Evolutionary conservation across 73 alveolate genomes (phyloP), one percentile per base, ranked within the genome.

Genomic region (Blepharisma japonicum): DNA sequence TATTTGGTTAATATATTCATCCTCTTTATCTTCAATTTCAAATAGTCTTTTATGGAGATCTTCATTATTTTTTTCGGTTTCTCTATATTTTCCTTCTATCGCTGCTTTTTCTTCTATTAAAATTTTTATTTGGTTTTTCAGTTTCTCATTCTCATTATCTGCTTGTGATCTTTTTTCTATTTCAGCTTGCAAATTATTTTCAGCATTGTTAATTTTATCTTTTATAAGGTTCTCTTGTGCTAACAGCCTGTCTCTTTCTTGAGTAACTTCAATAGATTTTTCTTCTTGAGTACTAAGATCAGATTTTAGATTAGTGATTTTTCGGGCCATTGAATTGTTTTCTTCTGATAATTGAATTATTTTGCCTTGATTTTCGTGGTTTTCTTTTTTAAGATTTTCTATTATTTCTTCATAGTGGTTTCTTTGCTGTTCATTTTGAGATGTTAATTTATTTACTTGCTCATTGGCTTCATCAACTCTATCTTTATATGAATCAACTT

Each of bases 401-500:
- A n/a, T n/a, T 61, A 14, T 39, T 25, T 61, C 46, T 61, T 61
- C 74, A 14, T 32, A 32, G 42, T 32, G 3, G 42, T n/a, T 25
- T 8, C 47, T 61, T 61, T 61, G 50, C 2, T 61, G 50, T 2
- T 14, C 50, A 14, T 61, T 61, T 61, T 61, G 47, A 14, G 14
- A 11, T 61, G 14, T 25, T 61, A 61, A 18, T 18, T 9, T 14
- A 9, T 61, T 61, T n/a, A 70, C 46, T 5, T 70, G 80, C 61
- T 70, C 56, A 3, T 18, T 39, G 25, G 76, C 80, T 70, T 70
- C 80, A 14, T 23, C 23, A 7, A 70, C 55, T 9, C 66, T 11
- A 45, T 11, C 84, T 9, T 78, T 78, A 45, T 23, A 68, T 20
- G 51, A 23, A 9, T 78, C 85, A 56, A 68, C 38, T 21, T 78